These are phyloP conservation scores for Carpinus viminea DNA, from an alignment of 306 rosid species.

Conservation along the genomic window DNA sequence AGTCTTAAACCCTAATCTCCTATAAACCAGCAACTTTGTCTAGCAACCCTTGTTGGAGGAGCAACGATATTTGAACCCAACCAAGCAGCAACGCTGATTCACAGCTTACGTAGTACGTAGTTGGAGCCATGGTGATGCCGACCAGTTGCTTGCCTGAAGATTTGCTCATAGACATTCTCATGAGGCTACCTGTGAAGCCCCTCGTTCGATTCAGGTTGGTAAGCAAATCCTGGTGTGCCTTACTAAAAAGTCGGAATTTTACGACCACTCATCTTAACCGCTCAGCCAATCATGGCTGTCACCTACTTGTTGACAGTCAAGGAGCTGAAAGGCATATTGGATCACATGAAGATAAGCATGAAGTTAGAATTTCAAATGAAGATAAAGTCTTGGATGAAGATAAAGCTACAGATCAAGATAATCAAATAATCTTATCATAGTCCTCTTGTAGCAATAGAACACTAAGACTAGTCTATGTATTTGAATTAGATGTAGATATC, in stretches of 20 bases:
- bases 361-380: no score
- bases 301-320: background rate
- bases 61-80: background rate
- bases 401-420: no score
- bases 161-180: background rate
- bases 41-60: background rate
- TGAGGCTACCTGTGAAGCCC: slow-evolving; percentile 7
- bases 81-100: background rate
- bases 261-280: background rate
- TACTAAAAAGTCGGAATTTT: background rate
- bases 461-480: no score
- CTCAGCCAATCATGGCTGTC: background rate
- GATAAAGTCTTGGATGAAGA: no score
- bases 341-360: no score
- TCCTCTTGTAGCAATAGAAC: no score
- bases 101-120: background rate
- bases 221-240: background rate
- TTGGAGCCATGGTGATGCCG: background rate
- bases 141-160: background rate
- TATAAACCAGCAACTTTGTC: background rate
- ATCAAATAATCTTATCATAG: no score
- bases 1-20: background rate
- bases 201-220: background rate
- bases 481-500: no score
- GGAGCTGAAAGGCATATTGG: background rate